These are phyloP conservation scores for Russula virescens DNA, from an alignment of 768 basidiomycete species.

Conservation along the genomic window DNA sequence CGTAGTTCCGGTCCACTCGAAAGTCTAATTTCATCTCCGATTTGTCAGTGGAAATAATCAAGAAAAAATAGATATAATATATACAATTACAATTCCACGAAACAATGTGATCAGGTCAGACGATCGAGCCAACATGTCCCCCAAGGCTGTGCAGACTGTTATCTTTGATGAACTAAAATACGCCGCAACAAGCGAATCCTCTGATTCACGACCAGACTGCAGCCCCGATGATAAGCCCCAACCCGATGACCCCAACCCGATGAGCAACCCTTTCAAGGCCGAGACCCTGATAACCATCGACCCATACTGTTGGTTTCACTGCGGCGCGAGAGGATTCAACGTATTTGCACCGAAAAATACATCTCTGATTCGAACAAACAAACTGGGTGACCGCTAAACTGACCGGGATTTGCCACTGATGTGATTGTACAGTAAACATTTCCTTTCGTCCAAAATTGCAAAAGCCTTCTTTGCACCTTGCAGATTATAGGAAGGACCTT, in stretches of 20 bases:
- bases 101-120: slow-evolving; percentile 3
- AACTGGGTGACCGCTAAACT: background rate
- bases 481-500: background rate
- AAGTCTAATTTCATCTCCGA: slow-evolving; percentile 1
- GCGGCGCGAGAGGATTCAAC: background rate
- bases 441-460: background rate
- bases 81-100: too few species aligned
- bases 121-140: background rate
- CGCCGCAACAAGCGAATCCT: background rate
- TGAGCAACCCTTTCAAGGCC: background rate
- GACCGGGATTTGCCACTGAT: background rate
- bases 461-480: background rate
- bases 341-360: background rate
- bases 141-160: background rate
- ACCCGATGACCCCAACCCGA: background rate
- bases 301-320: background rate
- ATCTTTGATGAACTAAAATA: background rate
- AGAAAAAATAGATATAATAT: too few species aligned
- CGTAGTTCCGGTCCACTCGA: background rate
- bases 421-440: background rate
- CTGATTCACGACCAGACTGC: background rate
- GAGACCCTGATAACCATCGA: background rate
- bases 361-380: background rate
- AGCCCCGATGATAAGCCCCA: too few species aligned
- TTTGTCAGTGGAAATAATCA: background rate